A percentile compares a stretch with the other conserved stretches of the same genome.
Evolutionary conservation across 306 rosid genomes (phyloP).

Genomic region (Pachyrhizus erosus): DNA sequence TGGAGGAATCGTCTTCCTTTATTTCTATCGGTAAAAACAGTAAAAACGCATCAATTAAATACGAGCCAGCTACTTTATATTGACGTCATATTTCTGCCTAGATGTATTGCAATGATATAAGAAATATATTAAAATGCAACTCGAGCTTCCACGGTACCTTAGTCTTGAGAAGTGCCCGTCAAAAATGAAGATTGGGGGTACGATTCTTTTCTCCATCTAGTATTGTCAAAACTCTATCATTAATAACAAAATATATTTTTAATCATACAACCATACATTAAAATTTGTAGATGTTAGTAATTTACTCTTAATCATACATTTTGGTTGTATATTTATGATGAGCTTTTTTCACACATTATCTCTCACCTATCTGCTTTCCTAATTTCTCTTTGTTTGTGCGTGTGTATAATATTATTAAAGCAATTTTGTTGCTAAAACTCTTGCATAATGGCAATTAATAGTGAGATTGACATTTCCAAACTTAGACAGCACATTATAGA

Average conservation of each 20-base stretch:
- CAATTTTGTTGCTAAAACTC: background rate
- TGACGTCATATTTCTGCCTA: slow-evolving; percentile 41
- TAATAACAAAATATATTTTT: background rate
- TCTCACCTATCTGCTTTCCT: background rate
- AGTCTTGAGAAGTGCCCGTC: slow-evolving; percentile 14
- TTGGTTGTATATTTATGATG: background rate
- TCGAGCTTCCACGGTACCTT: slow-evolving; percentile 25
- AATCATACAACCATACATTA: background rate
- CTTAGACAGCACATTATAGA: background rate
- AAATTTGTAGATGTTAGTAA: background rate
- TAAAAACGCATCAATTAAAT: slow-evolving; percentile 31
- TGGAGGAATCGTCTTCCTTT: background rate
- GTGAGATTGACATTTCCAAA: background rate
- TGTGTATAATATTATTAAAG: background rate
- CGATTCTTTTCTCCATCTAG: slow-evolving; percentile 38
- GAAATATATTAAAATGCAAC: background rate
- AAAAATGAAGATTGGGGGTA: slow-evolving; percentile 35
- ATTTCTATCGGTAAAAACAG: background rate
- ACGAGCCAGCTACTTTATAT: slow-evolving; percentile 29
- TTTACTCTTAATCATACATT: background rate
- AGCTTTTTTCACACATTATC: background rate
- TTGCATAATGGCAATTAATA: background rate
- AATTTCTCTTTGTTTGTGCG: background rate
- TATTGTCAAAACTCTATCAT: slow-evolving; percentile 32
- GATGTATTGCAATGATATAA: slow-evolving; percentile 30